These are phyloP conservation scores for Fusarium gaditjirri DNA, from an alignment of 2,329 filamentous ascomycete species.

Conservation along the genomic window DNA sequence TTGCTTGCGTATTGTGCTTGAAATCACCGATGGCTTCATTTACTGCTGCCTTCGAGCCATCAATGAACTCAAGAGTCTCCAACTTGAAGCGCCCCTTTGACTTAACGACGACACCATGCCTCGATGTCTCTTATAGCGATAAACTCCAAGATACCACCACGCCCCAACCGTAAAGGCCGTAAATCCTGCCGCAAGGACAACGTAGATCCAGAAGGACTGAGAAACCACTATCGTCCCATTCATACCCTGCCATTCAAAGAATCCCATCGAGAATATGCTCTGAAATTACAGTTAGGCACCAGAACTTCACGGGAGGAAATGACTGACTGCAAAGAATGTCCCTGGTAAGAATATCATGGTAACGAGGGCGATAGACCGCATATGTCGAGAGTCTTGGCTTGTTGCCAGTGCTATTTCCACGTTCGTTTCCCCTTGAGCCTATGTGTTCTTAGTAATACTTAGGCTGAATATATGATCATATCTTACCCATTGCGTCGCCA, in stretches of 20 bases:
- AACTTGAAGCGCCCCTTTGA: no score
- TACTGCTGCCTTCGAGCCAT: no score
- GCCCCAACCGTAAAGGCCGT: background rate
- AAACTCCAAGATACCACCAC: constrained; percentile 19
- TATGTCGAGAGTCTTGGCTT: constrained; percentile 8
- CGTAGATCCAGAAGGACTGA: constrained; percentile 16
- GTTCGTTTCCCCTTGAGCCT: constrained; percentile 21
- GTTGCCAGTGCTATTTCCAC: constrained; percentile 16
- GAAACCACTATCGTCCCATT: background rate
- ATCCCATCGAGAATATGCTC: constrained; percentile 18
- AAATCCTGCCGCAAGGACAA: background rate
- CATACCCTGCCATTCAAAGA: background rate
- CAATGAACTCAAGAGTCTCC: no score
- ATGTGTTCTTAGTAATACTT: no score
- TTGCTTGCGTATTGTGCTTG: no score
- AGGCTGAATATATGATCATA: no score
- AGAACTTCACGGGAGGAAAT: no score
- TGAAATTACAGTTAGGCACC: background rate
- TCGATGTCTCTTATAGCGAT: background rate
- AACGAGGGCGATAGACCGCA: constrained; percentile 18
- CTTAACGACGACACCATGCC: no score
- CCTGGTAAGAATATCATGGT: constrained; percentile 26
- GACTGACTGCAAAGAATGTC: constrained; percentile 18
- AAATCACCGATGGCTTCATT: no score
- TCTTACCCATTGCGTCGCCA: constrained; percentile 10